phyloP scores from a whole-genome alignment of 2,329 filamentous ascomycete genomes.

The Plectosphaerella sp. region DNA sequence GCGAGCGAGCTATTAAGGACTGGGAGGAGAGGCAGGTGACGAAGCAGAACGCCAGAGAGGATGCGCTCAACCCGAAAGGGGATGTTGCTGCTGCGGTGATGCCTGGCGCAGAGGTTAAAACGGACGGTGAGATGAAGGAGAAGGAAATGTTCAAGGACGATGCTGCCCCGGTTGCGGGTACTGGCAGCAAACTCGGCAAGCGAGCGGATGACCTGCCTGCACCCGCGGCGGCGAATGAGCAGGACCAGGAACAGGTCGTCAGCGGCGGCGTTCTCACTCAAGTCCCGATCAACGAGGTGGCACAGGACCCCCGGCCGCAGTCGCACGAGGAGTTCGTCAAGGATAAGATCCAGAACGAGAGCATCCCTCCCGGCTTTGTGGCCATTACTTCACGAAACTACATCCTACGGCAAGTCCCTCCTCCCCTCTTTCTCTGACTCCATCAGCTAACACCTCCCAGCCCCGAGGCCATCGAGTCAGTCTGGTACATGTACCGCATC shows the following conservation, averaged over 20 bases:
- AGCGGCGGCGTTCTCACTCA: conserved; percentile 16
- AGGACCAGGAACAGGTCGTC: conserved; percentile 14
- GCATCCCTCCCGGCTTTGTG: conserved; percentile 47
- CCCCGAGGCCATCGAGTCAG: conserved; percentile 81
- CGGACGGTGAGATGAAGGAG: not conserved
- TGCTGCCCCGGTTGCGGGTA: not conserved
- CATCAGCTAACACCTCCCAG: conserved; percentile 32
- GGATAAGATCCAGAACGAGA: conserved; percentile 35
- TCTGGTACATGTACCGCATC: conserved; percentile 89
- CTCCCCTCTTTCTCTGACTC: conserved; percentile 11
- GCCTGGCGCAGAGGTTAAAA: not conserved
- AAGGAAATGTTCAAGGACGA: conserved; percentile 3
- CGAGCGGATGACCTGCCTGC: not conserved
- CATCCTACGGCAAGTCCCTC: conserved; percentile 52
- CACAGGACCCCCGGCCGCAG: conserved; percentile 34
- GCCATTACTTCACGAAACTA: conserved; percentile 44
- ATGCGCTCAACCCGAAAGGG: conserved; percentile 24
- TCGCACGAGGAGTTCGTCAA: conserved; percentile 52
- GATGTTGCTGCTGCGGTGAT: not conserved
- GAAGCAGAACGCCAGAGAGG: conserved; percentile 22
- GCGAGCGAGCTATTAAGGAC: conserved; percentile 35
- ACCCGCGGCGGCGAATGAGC: conserved; percentile 13
- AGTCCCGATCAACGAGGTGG: conserved; percentile 18
- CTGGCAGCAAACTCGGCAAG: not conserved
- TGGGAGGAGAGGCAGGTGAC: conserved; percentile 39